These are phyloP conservation scores for Leptographium wingfieldii DNA, from an alignment of 2,329 filamentous ascomycete species.

Conservation along the genomic window DNA sequence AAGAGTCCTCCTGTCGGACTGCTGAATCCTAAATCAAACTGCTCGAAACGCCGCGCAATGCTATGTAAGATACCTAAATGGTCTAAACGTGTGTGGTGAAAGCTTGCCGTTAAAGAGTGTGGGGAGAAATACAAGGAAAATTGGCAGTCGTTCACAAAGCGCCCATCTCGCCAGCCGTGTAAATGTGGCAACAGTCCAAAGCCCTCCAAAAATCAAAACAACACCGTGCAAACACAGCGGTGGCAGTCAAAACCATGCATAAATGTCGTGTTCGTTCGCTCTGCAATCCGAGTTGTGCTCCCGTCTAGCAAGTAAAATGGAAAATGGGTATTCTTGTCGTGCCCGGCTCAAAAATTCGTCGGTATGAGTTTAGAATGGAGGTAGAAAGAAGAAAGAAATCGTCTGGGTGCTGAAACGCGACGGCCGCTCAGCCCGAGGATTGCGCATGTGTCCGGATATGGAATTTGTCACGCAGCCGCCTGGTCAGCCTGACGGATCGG, in stretches of 20 bases:
- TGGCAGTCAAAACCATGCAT: too few species aligned
- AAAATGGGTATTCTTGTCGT: neutral
- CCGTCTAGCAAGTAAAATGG: neutral
- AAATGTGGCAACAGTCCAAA: neutral
- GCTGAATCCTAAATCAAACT: neutral
- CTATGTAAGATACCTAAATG: neutral
- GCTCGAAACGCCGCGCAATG: neutral
- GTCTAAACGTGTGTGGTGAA: neutral
- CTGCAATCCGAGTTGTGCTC: too few species aligned
- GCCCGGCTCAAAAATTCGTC: neutral
- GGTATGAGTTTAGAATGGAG: neutral
- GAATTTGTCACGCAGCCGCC: slow-evolving; percentile 40
- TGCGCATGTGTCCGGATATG: slow-evolving; percentile 37
- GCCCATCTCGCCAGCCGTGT: too few species aligned
- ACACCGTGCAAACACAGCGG: neutral
- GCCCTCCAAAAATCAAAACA: neutral
- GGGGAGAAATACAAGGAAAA: neutral
- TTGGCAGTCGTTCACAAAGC: too few species aligned
- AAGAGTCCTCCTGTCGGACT: neutral
- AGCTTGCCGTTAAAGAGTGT: neutral
- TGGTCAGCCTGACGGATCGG: slow-evolving; percentile 31
- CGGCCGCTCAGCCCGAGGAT: neutral
- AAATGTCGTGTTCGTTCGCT: too few species aligned
- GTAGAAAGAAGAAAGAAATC: neutral
- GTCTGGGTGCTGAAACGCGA: neutral